Percentiles rank a stretch among this genome's conserved stretches.
phyloP scores from a whole-genome alignment of 257 asterid genomes.

The Solanum sparsipilum region DNA sequence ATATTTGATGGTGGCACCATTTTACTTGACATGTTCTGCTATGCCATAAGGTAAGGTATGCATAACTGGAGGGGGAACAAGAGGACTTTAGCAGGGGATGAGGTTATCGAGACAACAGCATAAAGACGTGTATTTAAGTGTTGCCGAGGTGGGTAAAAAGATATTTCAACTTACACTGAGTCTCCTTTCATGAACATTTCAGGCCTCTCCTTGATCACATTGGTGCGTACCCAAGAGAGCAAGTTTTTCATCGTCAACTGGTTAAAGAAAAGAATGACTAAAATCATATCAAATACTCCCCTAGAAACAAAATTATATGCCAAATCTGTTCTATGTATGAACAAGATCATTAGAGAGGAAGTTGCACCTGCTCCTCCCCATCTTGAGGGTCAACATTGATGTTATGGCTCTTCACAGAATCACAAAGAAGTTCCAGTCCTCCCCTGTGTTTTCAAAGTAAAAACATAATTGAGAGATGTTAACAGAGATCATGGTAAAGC shows the following conservation, averaged over 20 bases:
- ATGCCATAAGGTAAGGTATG: not conserved
- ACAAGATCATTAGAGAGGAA: not conserved
- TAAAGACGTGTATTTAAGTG: not conserved
- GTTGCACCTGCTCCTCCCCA: conserved; percentile 50
- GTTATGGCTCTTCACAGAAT: conserved; percentile 75
- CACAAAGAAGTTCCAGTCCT: conserved; percentile 87
- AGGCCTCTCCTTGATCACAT: conserved; percentile 93
- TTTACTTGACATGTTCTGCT: not conserved
- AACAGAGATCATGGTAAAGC: not conserved
- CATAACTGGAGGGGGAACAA: not conserved
- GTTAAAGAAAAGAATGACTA: conserved; percentile 1
- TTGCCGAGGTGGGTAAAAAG: not conserved
- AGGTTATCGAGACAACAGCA: not conserved
- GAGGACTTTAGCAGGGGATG: not conserved
- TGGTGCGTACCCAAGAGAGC: conserved; percentile 82
- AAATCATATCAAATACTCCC: not conserved
- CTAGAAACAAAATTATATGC: not conserved
- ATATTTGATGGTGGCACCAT: not conserved
- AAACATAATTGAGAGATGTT: not conserved
- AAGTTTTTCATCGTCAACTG: conserved; percentile 74
- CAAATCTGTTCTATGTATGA: not conserved
- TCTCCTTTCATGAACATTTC: conserved; percentile 99
- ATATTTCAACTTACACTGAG: conserved; percentile 57
- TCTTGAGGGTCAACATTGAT: conserved; percentile 49
- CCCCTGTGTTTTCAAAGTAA: conserved; percentile 37